phyloP scores from a whole-genome alignment of 306 rosid genomes.

The Sesbania bispinosa region DNA sequence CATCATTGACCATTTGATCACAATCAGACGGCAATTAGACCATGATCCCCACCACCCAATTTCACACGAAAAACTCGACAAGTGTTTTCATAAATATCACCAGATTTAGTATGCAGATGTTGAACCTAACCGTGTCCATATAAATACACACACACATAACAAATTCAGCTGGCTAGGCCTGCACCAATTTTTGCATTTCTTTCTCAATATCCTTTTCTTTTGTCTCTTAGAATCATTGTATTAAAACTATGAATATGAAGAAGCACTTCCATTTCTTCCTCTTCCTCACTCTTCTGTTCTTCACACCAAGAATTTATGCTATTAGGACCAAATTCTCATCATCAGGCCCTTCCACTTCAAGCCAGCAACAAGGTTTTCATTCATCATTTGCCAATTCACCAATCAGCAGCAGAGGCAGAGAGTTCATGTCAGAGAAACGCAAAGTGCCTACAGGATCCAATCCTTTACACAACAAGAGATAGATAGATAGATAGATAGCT shows the following conservation, averaged over 20 bases:
- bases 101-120: constrained; percentile 33
- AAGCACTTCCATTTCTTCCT: constrained; percentile 44
- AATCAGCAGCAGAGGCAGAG: constrained; percentile 19
- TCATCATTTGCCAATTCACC: constrained; percentile 37
- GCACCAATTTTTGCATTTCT: constrained; percentile 27
- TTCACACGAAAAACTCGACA: constrained; percentile 4
- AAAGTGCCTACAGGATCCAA: constrained; percentile 92
- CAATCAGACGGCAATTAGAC: constrained; percentile 28
- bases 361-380: constrained; percentile 28
- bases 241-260: constrained; percentile 36
- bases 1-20: constrained; percentile 34
- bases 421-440: constrained; percentile 57
- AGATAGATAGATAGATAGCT: constrained; percentile 26
- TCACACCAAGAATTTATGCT: constrained; percentile 40
- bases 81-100: constrained; percentile 33
- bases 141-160: constrained; percentile 32
- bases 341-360: constrained; percentile 41
- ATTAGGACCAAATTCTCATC: constrained; percentile 35
- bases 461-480: constrained; percentile 93
- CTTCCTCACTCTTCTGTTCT: constrained; percentile 38
- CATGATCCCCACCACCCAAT: constrained; percentile 12
- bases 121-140: constrained; percentile 30
- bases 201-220: not conserved
- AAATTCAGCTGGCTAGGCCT: not conserved
- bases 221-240: not conserved